These are phyloP conservation scores for Diaporthe destruens DNA, from an alignment of 2,329 filamentous ascomycete species.

Conservation along the genomic window DNA sequence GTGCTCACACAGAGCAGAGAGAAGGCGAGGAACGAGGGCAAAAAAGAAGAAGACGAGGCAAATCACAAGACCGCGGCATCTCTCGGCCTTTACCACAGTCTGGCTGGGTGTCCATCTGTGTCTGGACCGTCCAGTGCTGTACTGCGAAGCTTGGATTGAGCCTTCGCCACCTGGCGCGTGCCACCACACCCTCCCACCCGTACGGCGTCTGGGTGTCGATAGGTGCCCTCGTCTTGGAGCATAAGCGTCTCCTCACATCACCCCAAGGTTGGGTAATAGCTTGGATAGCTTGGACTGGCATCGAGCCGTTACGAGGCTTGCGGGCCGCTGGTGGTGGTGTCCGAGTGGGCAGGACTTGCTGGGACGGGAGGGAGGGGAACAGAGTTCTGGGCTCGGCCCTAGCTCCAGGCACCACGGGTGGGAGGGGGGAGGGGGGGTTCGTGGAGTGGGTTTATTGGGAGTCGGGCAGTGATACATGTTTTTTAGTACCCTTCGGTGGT, in stretches of 20 bases:
- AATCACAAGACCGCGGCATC: slow-evolving; percentile 16
- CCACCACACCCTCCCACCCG: slow-evolving; percentile 31
- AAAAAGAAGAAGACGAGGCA: not conserved
- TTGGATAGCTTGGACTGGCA: slow-evolving; percentile 26
- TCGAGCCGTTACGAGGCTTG: slow-evolving; percentile 36
- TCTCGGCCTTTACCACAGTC: slow-evolving; percentile 21
- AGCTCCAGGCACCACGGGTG: slow-evolving; percentile 40
- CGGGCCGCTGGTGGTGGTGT: slow-evolving; percentile 32
- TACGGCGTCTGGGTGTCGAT: not conserved
- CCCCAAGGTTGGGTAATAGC: slow-evolving; percentile 32
- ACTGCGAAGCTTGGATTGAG: slow-evolving; percentile 21
- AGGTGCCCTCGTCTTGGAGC: slow-evolving; percentile 1
- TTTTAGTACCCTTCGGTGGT: not conserved
- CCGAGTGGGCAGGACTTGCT: slow-evolving; percentile 9
- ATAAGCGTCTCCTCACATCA: slow-evolving; percentile 29
- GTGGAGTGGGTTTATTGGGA: slow-evolving; percentile 12
- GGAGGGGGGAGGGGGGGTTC: not conserved
- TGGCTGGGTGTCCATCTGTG: not conserved
- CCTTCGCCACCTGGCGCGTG: slow-evolving; percentile 38
- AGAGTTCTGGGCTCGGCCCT: slow-evolving; percentile 36
- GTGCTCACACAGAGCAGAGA: not conserved
- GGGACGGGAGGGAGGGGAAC: slow-evolving; percentile 1
- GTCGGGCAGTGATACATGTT: slow-evolving; percentile 39
- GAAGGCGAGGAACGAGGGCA: not conserved
- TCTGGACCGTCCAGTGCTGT: not conserved